Conservation (phyloP, 1,139 yeast species). For the Candida freyschussii region DNA sequence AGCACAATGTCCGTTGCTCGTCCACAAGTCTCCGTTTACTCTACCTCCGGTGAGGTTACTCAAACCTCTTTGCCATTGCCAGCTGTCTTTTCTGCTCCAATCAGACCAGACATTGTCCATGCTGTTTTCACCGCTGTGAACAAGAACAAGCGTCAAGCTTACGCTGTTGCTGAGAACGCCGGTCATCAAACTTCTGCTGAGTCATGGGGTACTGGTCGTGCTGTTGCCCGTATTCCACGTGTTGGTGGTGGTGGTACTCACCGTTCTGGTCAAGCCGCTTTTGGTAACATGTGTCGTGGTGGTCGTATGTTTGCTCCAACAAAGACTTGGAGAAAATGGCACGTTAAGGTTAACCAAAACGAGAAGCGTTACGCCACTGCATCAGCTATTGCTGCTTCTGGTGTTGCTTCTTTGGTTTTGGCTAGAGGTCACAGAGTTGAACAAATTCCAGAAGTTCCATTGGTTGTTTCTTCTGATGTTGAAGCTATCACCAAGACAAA, state of each 20-base stretch:
- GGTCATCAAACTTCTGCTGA: slow-evolving; percentile 99
- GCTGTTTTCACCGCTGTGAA: slow-evolving; percentile 96
- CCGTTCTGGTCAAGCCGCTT: slow-evolving; percentile 99
- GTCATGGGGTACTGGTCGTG: slow-evolving; percentile 99
- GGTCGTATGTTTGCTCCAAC: slow-evolving; percentile 99
- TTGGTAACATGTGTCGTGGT: slow-evolving; percentile 99
- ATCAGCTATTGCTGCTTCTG: slow-evolving; percentile 99
- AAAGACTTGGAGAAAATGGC: slow-evolving; percentile 99
- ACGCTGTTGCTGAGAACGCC: slow-evolving; percentile 98
- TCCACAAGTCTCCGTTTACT: slow-evolving; percentile 96
- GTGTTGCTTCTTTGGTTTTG: slow-evolving; percentile 95
- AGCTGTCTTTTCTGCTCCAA: slow-evolving; percentile 99
- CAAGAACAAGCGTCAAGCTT: slow-evolving; percentile 99
- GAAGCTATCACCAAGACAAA: slow-evolving; percentile 95
- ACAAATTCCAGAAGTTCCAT: slow-evolving; percentile 97
- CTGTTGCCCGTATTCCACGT: slow-evolving; percentile 99
- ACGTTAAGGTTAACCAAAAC: slow-evolving; percentile 99
- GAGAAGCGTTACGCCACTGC: slow-evolving; percentile 99
- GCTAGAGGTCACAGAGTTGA: slow-evolving; percentile 99
- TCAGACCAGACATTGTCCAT: slow-evolving; percentile 99
- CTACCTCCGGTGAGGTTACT: slow-evolving; percentile 85
- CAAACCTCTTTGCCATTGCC: slow-evolving; percentile 87
- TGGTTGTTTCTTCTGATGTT: slow-evolving; percentile 90
- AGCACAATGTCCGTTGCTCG: slow-evolving; percentile 43
- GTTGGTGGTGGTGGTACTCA: slow-evolving; percentile 99